Percentiles rank a stretch among this genome's conserved stretches.
These are phyloP conservation scores for Lachancea fermentati DNA, from an alignment of 805 yeast genomes.

Conservation along the genomic window DNA sequence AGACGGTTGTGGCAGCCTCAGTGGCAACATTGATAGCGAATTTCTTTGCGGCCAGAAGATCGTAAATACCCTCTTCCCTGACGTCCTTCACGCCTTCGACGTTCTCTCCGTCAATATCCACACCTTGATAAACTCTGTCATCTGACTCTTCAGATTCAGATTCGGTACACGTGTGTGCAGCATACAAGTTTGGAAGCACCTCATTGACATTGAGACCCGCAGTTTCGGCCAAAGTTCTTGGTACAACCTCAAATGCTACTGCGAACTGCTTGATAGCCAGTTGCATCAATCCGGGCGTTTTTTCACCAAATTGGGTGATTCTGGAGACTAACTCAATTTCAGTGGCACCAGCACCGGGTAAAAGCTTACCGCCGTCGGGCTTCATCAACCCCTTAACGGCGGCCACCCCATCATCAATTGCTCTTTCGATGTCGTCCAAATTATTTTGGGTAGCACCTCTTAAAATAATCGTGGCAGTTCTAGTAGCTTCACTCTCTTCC, in stretches of 20 bases:
- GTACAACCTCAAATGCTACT: conserved; percentile 89
- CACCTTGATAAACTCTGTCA: conserved; percentile 43
- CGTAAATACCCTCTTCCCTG: conserved; percentile 63
- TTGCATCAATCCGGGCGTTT: conserved; percentile 88
- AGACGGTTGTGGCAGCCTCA: conserved; percentile 86
- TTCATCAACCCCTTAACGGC: conserved; percentile 84
- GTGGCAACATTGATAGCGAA: conserved; percentile 92
- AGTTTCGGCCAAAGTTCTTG: conserved; percentile 89
- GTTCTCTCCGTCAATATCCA: conserved; percentile 74
- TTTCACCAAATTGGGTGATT: conserved; percentile 82
- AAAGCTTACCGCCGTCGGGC: conserved; percentile 66
- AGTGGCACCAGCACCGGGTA: conserved; percentile 95
- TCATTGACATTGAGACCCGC: conserved; percentile 90
- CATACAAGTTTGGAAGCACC: conserved; percentile 80
- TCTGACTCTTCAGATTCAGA: conserved; percentile 11
- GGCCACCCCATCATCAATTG: conserved; percentile 94
- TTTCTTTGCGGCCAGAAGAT: conserved; percentile 70
- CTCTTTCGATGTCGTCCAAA: conserved; percentile 92
- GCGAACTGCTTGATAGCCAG: conserved; percentile 93
- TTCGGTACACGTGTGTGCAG: conserved; percentile 58
- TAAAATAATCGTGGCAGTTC: conserved; percentile 87
- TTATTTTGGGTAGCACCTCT: conserved; percentile 95
- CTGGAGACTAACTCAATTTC: conserved; percentile 83
- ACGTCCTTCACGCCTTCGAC: conserved; percentile 69
- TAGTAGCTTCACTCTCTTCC: conserved; percentile 49